Evolutionary conservation across 1,284 basidiomycete genomes (phyloP), one percentile per base, ranked within the genome.

Genomic region (Apiotrichum veenhuisii): DNA sequence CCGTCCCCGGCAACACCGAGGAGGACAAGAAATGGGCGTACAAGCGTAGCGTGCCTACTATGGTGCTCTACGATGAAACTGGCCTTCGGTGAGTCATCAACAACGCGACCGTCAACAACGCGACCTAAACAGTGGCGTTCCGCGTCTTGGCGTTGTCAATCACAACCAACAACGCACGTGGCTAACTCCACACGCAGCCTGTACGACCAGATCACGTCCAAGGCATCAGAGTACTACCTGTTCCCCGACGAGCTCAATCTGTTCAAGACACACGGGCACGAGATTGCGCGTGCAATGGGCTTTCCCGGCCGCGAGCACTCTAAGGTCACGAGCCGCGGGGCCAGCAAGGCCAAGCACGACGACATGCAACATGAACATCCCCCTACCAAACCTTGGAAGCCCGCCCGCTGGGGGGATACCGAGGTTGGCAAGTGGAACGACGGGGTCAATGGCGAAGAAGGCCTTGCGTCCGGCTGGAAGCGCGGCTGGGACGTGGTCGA

Each of bases 221-320:
- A 86, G 42, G 88, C 83, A 0, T 82, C 84, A 11, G 91, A 93
- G 64, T 97, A 98, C 74, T 98, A 98, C 72, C 82, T 91, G 22
- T 96, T 93, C 75, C 77, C 72, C 5, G 79, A 80, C 36, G 82
- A 83, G 68, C 72, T 80, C 34, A 73, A 77, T 49, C 76, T 83
- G 36, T 72, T 83, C 56, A 73, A 79, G 54, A 68, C 66, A 8
- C 74, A 81, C 62, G 79, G 79, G 2, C 59, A 65, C 17, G 80
- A 80, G 57, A 83, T 83, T 45, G 79, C 72, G n/a, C 58, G 64
- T 22, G 85, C 87, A 0, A 72, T 76, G 75, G 75, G 74, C n/a
- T 73, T 76, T 60, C 65, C 67, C 1, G 54, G 38, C 26, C 37
- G 26, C 26, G 26, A 48, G 7, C 46, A 48, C 33, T 17, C 34